Conservation (phyloP, 306 rosid species). For the Bauhinia variegata region DNA sequence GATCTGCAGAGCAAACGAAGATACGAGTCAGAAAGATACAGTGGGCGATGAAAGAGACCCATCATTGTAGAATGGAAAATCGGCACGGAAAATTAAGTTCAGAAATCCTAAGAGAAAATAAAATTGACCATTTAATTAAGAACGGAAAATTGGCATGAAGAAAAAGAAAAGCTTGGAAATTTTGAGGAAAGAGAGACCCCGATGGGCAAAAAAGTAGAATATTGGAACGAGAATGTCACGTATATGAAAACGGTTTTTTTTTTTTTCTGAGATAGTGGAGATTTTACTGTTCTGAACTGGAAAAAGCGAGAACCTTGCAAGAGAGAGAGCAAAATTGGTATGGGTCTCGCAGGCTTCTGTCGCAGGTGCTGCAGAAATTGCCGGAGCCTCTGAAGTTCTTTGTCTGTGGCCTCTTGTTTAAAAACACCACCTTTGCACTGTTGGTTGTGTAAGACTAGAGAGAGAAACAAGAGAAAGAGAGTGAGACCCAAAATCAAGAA, state of each 20-base stretch:
- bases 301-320: slow-evolving; percentile 73
- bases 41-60: slow-evolving; percentile 7
- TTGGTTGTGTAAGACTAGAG: slow-evolving; percentile 81
- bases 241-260: background rate
- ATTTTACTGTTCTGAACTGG: background rate
- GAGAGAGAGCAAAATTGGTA: slow-evolving; percentile 81
- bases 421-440: slow-evolving; percentile 87
- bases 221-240: background rate
- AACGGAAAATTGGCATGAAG: no score
- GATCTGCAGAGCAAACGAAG: slow-evolving; percentile 42
- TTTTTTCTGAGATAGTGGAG: background rate
- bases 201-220: background rate
- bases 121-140: no score
- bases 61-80: background rate
- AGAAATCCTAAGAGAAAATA: background rate
- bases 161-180: no score
- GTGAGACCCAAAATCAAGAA: background rate
- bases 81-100: slow-evolving; percentile 2
- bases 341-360: slow-evolving; percentile 82
- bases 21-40: background rate
- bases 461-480: background rate
- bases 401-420: slow-evolving; percentile 75
- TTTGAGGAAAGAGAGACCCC: slow-evolving; percentile 5
- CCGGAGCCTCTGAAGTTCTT: slow-evolving; percentile 75
- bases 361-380: slow-evolving; percentile 81